Percentiles rank a stretch among this genome's conserved stretches.
These are phyloP conservation scores for Plenodomus biglobosus DNA, from an alignment of 2,329 filamentous ascomycete species.

Conservation along the genomic window DNA sequence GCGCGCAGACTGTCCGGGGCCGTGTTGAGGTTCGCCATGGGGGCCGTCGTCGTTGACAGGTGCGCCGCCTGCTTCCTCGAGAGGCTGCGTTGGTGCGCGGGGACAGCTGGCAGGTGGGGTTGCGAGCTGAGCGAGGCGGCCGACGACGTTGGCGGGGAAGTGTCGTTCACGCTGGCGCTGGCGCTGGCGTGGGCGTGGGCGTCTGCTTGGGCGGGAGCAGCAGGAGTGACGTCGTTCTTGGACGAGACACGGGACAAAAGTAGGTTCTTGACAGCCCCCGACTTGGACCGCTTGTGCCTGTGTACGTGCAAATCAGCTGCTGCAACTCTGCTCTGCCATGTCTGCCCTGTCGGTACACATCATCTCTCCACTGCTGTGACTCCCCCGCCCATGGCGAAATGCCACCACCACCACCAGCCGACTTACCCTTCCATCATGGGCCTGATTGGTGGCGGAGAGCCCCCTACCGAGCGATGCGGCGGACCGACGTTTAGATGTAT, in stretches of 20 bases:
- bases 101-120: slow-evolving; percentile 18
- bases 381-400: slow-evolving; percentile 3
- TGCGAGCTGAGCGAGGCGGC: slow-evolving; percentile 31
- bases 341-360: background rate
- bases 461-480: background rate
- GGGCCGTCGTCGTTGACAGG: slow-evolving; percentile 27
- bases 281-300: slow-evolving; percentile 50
- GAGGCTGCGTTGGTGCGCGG: slow-evolving; percentile 29
- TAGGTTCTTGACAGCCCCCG: slow-evolving; percentile 41
- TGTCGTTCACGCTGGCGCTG: slow-evolving; percentile 5
- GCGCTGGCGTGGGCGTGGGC: too few relatives aligned
- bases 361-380: too few relatives aligned
- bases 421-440: slow-evolving; percentile 40
- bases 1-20: slow-evolving; percentile 21
- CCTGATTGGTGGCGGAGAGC: slow-evolving; percentile 15
- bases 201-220: slow-evolving; percentile 1
- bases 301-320: slow-evolving; percentile 5
- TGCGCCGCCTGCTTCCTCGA: slow-evolving; percentile 33
- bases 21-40: slow-evolving; percentile 24
- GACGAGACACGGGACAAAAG: slow-evolving; percentile 41
- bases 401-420: slow-evolving; percentile 8
- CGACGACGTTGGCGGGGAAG: slow-evolving; percentile 18
- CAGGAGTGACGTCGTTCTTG: slow-evolving; percentile 34
- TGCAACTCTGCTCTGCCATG: slow-evolving; percentile 2
- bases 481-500: background rate